A percentile compares a stretch with the other conserved stretches of the same genome.
Evolutionary conservation across 208 protist species (phyloP).

Genomic region (Naegleria gruberi): DNA sequence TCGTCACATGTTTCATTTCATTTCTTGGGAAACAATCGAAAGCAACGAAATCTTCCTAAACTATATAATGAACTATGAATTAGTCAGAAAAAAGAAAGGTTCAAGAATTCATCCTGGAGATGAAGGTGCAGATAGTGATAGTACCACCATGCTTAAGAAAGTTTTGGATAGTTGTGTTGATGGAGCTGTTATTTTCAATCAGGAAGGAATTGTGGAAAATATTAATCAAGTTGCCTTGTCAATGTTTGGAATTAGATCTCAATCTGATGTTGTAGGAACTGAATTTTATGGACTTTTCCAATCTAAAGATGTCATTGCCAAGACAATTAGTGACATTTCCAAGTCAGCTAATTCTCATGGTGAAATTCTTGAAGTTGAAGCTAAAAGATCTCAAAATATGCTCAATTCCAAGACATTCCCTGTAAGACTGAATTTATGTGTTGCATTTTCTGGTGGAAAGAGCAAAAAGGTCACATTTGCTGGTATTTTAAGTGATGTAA

Average conservation of each 20-base stretch:
- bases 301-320: neutral
- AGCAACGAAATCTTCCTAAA: neutral
- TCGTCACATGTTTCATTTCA: neutral
- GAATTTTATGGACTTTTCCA: neutral
- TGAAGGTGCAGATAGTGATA: neutral
- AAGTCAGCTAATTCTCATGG: neutral
- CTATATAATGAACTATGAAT: neutral
- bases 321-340: neutral
- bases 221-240: neutral
- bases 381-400: neutral
- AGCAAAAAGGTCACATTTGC: neutral
- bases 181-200: conserved; percentile 8
- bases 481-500: neutral
- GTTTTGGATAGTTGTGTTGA: neutral
- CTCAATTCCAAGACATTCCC: neutral
- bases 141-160: neutral
- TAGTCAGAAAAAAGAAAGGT: neutral
- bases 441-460: neutral
- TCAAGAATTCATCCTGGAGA: neutral
- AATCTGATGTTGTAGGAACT: neutral
- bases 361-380: neutral
- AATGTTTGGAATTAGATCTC: neutral
- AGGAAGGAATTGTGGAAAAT: neutral
- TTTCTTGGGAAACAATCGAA: neutral
- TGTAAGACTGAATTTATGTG: neutral